A percentile compares a stretch with the other conserved stretches of the same genome.
phyloP scores from a whole-genome alignment of 345 rosid genomes.

The Linum lewisii region DNA sequence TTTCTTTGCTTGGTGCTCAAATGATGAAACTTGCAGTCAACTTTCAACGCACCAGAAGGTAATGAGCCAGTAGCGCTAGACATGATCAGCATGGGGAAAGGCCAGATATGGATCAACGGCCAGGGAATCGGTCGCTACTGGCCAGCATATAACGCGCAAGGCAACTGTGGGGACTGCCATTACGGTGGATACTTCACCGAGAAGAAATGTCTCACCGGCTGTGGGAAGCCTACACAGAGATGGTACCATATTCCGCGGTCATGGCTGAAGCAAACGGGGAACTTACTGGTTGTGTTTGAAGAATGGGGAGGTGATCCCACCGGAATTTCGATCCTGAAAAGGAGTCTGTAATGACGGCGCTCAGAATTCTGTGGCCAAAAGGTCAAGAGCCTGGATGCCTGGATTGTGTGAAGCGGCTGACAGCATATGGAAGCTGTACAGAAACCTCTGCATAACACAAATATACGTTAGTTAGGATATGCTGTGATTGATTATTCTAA shows the following conservation, averaged over 20 bases:
- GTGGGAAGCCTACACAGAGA: slow-evolving; percentile 10
- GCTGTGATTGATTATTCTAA: too few relatives aligned
- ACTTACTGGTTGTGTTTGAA: slow-evolving; percentile 11
- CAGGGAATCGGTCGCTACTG: slow-evolving; percentile 2
- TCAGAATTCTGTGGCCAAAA: too few relatives aligned
- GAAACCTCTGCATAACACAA: too few relatives aligned
- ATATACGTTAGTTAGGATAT: too few relatives aligned
- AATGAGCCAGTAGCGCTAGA: slow-evolving; percentile 5
- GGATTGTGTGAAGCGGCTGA: too few relatives aligned
- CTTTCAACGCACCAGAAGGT: slow-evolving; percentile 8
- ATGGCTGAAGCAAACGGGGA: slow-evolving; percentile 1
- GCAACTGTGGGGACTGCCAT: background rate
- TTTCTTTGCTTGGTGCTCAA: background rate
- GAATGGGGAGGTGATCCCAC: slow-evolving; percentile 11
- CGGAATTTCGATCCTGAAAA: slow-evolving; percentile 2
- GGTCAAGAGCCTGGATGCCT: too few relatives aligned
- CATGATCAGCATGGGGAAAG: slow-evolving; percentile 5
- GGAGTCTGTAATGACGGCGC: too few relatives aligned
- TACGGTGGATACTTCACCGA: background rate
- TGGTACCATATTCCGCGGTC: slow-evolving; percentile 11
- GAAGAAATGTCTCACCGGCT: slow-evolving; percentile 1
- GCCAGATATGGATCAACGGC: slow-evolving; percentile 3
- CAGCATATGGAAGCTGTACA: too few relatives aligned
- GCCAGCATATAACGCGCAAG: background rate
- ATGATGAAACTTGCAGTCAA: slow-evolving; percentile 4